Evolutionary conservation across 1,284 basidiomycete genomes (phyloP), one percentile per base, ranked within the genome.

Genomic region (Ganoderma sp.): DNA sequence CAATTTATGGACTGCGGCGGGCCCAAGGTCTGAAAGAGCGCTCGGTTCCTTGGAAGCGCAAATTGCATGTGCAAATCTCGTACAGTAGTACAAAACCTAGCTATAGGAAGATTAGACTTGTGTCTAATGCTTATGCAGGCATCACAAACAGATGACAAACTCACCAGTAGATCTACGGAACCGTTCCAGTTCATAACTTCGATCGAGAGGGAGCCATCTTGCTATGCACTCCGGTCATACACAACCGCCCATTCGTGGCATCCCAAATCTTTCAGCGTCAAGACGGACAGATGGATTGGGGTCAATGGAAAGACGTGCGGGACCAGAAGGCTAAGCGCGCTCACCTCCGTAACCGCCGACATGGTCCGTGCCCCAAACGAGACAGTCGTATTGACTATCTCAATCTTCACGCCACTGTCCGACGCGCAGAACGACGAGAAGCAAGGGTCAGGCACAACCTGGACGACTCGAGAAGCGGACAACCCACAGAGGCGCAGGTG

Each of bases 271-370:
- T 37, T 37, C 34, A 5, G 34, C 6, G 34, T 7, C 6, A 37
- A 37, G 34, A 37, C 9, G 34, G 34, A 37, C 34, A 28, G 58
- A 60, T 25, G 56, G 64, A 71, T 2, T 28, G 25, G 25, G 25
- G n/a, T 42, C 54, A 34, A 17, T 32, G 41, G 17, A 32, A n/a
- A 14, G 32, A 50, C 19, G 9, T n/a, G 22, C 45, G 45, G n/a
- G 37, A 22, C 34, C 19, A 8, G 50, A 54, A 43, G 10, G 37
- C 19, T 37, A 43, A 17, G 43, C 43, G 45, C 45, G 45, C 66
- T n/a, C 48, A 72, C 71, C 71, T 72, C 68, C 50, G 71, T 68
- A 41, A 61, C 57, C 28, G 71, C 64, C 34, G 71, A 69, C 1
- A 69, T 64, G 2, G 65, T 69, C 1, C 71, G 71, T 39, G 66